Conservation (phyloP, 768 basidiomycete genomes). For the Boletus sp. region DNA sequence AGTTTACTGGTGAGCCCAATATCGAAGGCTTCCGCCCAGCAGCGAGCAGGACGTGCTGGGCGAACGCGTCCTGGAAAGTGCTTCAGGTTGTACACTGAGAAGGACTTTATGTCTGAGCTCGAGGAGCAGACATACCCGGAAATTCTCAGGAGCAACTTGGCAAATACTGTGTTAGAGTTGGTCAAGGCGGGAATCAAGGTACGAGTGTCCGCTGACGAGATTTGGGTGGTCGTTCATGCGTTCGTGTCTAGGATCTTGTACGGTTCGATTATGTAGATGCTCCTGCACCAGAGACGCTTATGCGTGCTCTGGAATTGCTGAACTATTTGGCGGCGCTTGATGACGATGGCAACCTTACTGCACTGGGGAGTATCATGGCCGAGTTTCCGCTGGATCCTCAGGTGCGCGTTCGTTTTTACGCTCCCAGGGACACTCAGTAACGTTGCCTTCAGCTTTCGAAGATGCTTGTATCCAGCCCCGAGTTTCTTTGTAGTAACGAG, state of each 20-base stretch:
- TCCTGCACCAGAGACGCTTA: constrained; percentile 92
- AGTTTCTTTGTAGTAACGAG: constrained; percentile 95
- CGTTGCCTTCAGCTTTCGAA: constrained; percentile 60
- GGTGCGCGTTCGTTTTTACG: constrained; percentile 37
- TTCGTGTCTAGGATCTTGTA: constrained; percentile 60
- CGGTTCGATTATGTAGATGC: constrained; percentile 88
- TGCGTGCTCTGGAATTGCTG: constrained; percentile 92
- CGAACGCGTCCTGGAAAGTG: constrained; percentile 96
- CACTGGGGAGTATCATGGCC: constrained; percentile 88
- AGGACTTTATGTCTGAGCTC: constrained; percentile 92
- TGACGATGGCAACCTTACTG: constrained; percentile 88
- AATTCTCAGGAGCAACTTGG: constrained; percentile 89
- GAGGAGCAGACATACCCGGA: constrained; percentile 98
- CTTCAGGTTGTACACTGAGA: constrained; percentile 94
- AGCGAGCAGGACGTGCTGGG: constrained; percentile 94
- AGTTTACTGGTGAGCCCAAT: constrained; percentile 91
- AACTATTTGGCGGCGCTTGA: constrained; percentile 92
- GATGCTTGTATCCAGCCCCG: constrained; percentile 90
- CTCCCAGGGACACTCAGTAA: not conserved
- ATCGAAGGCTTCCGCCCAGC: constrained; percentile 94
- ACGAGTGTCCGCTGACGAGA: not conserved
- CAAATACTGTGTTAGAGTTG: constrained; percentile 89
- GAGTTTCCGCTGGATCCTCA: constrained; percentile 99
- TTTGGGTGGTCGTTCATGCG: not conserved
- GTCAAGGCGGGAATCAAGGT: constrained; percentile 93